Evolutionary conservation across 108 stramenopile species (phyloP), one percentile per base, ranked within the genome.

Genomic region (Nitzschia inconspicua): DNA sequence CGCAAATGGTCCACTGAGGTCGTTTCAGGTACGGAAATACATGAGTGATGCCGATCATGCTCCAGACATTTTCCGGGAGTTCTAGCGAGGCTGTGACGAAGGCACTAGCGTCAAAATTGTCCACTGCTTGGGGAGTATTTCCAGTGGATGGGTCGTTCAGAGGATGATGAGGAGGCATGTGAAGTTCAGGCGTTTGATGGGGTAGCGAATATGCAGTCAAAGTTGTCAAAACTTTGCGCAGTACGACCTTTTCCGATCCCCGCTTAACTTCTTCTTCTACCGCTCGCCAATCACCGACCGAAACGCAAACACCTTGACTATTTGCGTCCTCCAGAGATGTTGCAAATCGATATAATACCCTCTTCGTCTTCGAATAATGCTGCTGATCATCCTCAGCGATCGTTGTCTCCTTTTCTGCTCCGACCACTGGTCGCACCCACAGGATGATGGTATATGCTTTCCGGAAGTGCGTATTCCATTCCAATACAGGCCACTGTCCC

Each of bases 1-100:
- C 82, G 40, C 76, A 79, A 14, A 90, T 47, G 18, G 77, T 82
- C 68, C 89, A 76, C 28, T 86, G 71, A 5, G 93, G 87, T 20
- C 88, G 78, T 40, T 89, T 84, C 0, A 94, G 65, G 49, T 94
- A 94, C 4, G 89, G 93, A 66, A 85, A 86, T 14, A 78, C 73
- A 61, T 94, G 93, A 18, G 79, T 76, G 49, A 90, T 77, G 29
- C 75, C 79, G 29, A 94, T 57, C 49, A 94, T 59, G 43, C 67
- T 56, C 93, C 93, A 94, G 62, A 80, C 72, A 49, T 76, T 71
- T 1, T 79, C 74, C 4, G 66, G 60, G 32, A 93, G 57, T 47
- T 77, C 67, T n/a, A 93, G 47, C 9, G 75, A 73, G 27, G 81
- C 78, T 34, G 60, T 72, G 29, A 85, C 79, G 23, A 60, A 73